phyloP scores from a whole-genome alignment of 495 filamentous ascomycete species.

The Aspergillus bridgeri region DNA sequence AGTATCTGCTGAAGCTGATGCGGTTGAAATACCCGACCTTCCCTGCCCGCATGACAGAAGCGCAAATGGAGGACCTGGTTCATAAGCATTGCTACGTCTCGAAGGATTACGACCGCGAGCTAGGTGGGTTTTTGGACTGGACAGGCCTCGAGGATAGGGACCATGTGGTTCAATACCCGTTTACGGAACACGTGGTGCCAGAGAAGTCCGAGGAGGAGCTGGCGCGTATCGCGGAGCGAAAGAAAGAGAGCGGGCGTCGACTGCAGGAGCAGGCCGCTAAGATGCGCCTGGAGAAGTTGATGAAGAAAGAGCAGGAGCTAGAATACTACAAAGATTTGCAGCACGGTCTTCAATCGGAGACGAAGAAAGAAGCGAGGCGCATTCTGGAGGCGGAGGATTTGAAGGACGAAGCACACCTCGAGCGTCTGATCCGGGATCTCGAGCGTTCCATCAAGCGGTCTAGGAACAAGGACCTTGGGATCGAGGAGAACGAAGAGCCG shows the following conservation, averaged over 20 bases:
- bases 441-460: slow-evolving; percentile 85
- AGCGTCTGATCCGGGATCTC: slow-evolving; percentile 77
- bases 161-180: slow-evolving; percentile 86
- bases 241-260: slow-evolving; percentile 86
- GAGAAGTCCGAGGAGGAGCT: slow-evolving; percentile 94
- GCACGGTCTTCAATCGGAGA: slow-evolving; percentile 57
- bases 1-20: slow-evolving; percentile 86
- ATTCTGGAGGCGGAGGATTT: slow-evolving; percentile 87
- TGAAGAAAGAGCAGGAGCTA: slow-evolving; percentile 91
- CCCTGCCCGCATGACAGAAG: slow-evolving; percentile 75
- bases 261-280: slow-evolving; percentile 96
- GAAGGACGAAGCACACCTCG: slow-evolving; percentile 80
- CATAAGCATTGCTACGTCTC: slow-evolving; percentile 90
- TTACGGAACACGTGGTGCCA: slow-evolving; percentile 79
- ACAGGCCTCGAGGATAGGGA: slow-evolving; percentile 85
- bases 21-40: slow-evolving; percentile 91
- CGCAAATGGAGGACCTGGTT: slow-evolving; percentile 82
- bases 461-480: slow-evolving; percentile 86
- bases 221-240: slow-evolving; percentile 78
- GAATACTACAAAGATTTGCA: slow-evolving; percentile 90
- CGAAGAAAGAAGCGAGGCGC: slow-evolving; percentile 85
- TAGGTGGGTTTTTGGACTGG: slow-evolving; percentile 75
- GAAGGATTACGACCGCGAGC: slow-evolving; percentile 72
- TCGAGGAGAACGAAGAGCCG: slow-evolving; percentile 71
- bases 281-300: slow-evolving; percentile 89